Conservation (phyloP, 2,329 filamentous ascomycete genomes). For the Zasmidium cellare region DNA sequence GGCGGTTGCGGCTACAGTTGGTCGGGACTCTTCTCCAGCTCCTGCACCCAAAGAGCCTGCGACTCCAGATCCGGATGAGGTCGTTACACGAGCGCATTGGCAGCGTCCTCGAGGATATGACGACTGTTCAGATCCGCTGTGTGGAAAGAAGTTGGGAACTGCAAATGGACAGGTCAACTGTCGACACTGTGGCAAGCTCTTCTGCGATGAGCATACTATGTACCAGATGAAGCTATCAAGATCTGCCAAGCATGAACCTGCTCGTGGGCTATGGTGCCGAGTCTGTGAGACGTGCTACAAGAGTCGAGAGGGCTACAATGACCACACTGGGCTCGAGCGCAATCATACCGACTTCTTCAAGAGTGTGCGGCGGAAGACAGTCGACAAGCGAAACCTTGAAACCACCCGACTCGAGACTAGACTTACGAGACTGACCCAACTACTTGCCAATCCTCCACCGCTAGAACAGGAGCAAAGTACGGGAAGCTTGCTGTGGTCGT, state of each 20-base stretch:
- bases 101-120: slow-evolving; percentile 74
- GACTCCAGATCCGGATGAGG: slow-evolving; percentile 76
- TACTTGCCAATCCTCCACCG: slow-evolving; percentile 74
- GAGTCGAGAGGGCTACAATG: slow-evolving; percentile 91
- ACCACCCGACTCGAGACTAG: slow-evolving; percentile 88
- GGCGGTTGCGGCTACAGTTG: slow-evolving; percentile 22
- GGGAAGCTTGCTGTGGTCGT: slow-evolving; percentile 57
- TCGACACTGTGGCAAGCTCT: slow-evolving; percentile 85
- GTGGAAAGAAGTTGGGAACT: slow-evolving; percentile 74
- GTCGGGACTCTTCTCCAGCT: slow-evolving; percentile 31
- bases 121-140: slow-evolving; percentile 81
- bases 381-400: slow-evolving; percentile 85
- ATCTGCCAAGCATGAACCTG: slow-evolving; percentile 84
- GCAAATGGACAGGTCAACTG: slow-evolving; percentile 88
- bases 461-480: slow-evolving; percentile 56
- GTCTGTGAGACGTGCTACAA: slow-evolving; percentile 99
- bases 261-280: slow-evolving; percentile 86
- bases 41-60: slow-evolving; percentile 35
- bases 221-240: slow-evolving; percentile 98
- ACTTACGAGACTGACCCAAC: slow-evolving; percentile 81
- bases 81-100: slow-evolving; percentile 88
- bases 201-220: slow-evolving; percentile 98
- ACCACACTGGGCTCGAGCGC: slow-evolving; percentile 61
- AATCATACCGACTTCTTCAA: slow-evolving; percentile 74
- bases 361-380: slow-evolving; percentile 69